phyloP scores from a whole-genome alignment of 1,284 basidiomycete genomes.

The Cutaneotrichosporon sp. region DNA sequence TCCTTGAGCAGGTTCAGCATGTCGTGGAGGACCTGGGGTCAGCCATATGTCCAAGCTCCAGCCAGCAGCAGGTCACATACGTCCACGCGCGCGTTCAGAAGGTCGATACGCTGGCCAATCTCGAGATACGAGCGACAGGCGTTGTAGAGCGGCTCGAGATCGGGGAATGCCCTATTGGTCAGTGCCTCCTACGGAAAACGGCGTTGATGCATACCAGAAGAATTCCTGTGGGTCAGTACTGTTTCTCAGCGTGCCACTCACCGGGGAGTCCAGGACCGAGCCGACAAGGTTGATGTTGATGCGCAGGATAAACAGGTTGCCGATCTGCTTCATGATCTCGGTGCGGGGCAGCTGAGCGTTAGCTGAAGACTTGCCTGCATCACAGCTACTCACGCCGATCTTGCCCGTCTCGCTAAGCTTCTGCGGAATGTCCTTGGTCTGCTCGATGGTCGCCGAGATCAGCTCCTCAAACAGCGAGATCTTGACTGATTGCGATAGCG shows the following conservation, averaged over 20 bases:
- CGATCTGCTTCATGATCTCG: slow-evolving; percentile 97
- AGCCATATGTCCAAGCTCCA: too few species aligned
- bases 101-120: slow-evolving; percentile 87
- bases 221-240: slow-evolving; percentile 60
- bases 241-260: neutral
- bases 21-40: slow-evolving; percentile 77
- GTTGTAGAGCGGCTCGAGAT: slow-evolving; percentile 91
- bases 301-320: slow-evolving; percentile 84
- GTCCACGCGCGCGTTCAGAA: slow-evolving; percentile 90
- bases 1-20: slow-evolving; percentile 95
- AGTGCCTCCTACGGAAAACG: neutral
- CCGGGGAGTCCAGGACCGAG: slow-evolving; percentile 85
- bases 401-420: slow-evolving; percentile 90
- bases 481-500: slow-evolving; percentile 92
- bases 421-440: slow-evolving; percentile 94
- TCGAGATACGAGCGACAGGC: slow-evolving; percentile 90
- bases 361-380: neutral
- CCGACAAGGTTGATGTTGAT: slow-evolving; percentile 96
- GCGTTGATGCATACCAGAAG: slow-evolving; percentile 60
- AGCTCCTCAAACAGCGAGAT: slow-evolving; percentile 93
- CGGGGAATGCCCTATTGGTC: slow-evolving; percentile 59
- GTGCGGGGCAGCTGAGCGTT: slow-evolving; percentile 50
- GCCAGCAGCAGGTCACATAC: slow-evolving; percentile 5
- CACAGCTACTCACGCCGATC: slow-evolving; percentile 63
- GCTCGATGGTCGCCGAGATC: slow-evolving; percentile 88